Percentiles rank a stretch among this genome's conserved stretches.
Evolutionary conservation across 768 basidiomycete species (phyloP).

Genomic region (Butyriboletus loyo): DNA sequence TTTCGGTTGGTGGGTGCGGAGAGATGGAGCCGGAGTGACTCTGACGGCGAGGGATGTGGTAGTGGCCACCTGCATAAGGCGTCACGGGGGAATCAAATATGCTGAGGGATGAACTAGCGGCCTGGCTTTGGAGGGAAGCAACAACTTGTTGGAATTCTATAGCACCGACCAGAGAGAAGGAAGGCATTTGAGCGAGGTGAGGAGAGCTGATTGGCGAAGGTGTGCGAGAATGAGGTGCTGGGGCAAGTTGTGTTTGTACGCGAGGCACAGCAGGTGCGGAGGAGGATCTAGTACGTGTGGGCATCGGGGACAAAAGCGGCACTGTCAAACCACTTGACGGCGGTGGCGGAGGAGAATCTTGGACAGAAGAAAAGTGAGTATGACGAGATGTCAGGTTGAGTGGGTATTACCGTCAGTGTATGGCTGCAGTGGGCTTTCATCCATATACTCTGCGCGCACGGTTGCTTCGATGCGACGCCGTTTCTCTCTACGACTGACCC

Average conservation of each 20-base stretch:
- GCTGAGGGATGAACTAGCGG: constrained; percentile 52
- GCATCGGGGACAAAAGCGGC: constrained; percentile 30
- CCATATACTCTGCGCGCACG: constrained; percentile 56
- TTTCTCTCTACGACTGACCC: constrained; percentile 54
- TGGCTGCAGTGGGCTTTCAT: constrained; percentile 43
- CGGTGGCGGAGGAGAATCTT: constrained; percentile 9
- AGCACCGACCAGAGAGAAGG: constrained; percentile 90
- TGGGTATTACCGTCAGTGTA: constrained; percentile 64
- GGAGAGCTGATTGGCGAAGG: constrained; percentile 46
- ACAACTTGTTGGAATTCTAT: constrained; percentile 95
- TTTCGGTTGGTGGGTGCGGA: constrained; percentile 28
- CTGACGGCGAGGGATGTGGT: constrained; percentile 42
- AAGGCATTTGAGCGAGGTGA: constrained; percentile 57
- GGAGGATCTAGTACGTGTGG: constrained; percentile 37
- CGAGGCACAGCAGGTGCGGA: constrained; percentile 39
- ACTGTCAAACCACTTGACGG: constrained; percentile 14
- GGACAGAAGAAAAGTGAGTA: constrained; percentile 2
- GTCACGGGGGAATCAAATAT: constrained; percentile 67
- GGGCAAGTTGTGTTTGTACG: constrained; percentile 40
- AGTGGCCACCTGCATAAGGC: constrained; percentile 76
- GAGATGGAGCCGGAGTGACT: constrained; percentile 33
- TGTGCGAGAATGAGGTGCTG: constrained; percentile 41
- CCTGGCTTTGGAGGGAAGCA: constrained; percentile 69
- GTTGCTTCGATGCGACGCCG: constrained; percentile 46
- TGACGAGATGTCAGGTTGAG: neutral